Evolutionary conservation across 2,329 filamentous ascomycete genomes (phyloP).

Genomic region (Ceratocystis eucalypticola): DNA sequence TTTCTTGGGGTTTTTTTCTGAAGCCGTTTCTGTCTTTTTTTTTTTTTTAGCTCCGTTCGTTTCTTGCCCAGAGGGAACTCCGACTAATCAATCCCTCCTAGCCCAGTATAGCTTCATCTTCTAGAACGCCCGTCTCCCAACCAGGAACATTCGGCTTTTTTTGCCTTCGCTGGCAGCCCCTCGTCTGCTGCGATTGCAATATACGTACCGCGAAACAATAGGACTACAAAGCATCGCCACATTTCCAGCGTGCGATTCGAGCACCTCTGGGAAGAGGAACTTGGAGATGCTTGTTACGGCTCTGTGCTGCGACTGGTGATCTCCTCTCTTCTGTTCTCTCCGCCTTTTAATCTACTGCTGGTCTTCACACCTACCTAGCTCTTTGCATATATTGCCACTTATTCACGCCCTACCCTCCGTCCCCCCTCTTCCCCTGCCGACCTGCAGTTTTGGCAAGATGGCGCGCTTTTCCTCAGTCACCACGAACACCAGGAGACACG

Average conservation of each 20-base stretch:
- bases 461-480: not conserved
- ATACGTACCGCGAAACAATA: not conserved
- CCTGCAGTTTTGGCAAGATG: not conserved
- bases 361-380: no score
- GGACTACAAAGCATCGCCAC: not conserved
- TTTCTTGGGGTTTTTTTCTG: not conserved
- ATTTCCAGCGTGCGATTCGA: not conserved
- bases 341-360: not conserved
- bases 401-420: not conserved
- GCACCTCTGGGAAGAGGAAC: not conserved
- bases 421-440: not conserved
- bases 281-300: conserved; percentile 8
- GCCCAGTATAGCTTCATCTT: not conserved
- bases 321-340: not conserved
- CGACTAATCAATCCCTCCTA: not conserved
- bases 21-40: conserved; percentile 4
- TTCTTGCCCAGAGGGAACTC: not conserved
- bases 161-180: not conserved
- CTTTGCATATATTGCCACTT: not conserved
- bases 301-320: conserved; percentile 4
- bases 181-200: not conserved
- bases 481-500: not conserved
- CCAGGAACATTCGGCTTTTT: not conserved
- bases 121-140: not conserved
- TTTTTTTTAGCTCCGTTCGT: conserved; percentile 3